phyloP scores from a whole-genome alignment of 305 asterid genomes.

The Solanum hybrid region DNA sequence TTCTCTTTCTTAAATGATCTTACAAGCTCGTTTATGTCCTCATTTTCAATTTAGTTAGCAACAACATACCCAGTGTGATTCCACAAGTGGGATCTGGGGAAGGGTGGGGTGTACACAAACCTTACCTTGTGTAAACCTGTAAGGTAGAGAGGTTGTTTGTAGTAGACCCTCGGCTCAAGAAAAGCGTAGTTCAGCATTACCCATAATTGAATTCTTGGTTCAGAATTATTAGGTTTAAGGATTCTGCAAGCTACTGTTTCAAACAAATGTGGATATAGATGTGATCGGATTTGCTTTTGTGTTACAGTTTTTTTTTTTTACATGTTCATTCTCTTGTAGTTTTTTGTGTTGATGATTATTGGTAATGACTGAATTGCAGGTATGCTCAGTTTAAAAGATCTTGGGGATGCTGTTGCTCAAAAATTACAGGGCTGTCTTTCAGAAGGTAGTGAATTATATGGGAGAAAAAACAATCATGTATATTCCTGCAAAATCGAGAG shows the following conservation, averaged over 20 bases:
- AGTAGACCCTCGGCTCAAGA: neutral
- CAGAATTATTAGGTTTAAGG: neutral
- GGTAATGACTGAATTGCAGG: conserved; percentile 35
- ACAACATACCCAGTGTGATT: neutral
- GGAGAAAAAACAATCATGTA: conserved; percentile 51
- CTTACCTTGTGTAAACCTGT: neutral
- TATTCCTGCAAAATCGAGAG: conserved; percentile 57
- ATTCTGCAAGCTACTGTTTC: neutral
- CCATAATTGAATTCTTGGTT: neutral
- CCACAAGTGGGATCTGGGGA: neutral
- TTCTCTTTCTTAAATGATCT: neutral
- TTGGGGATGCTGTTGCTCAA: conserved; percentile 55
- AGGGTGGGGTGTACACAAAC: neutral
- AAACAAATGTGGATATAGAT: neutral
- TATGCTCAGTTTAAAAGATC: conserved; percentile 73
- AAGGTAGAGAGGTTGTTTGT: neutral
- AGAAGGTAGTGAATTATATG: conserved; percentile 68
- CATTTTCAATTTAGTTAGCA: neutral
- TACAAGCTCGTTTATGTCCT: neutral
- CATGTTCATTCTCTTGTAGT: neutral
- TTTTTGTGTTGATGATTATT: neutral
- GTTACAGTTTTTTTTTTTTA: neutral
- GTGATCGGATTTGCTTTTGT: neutral
- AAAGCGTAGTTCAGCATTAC: neutral
- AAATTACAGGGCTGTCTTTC: conserved; percentile 61